Percentiles rank a stretch among this genome's conserved stretches.
phyloP scores from a whole-genome alignment of 139 green algal species.

The Picochlorum sp. region DNA sequence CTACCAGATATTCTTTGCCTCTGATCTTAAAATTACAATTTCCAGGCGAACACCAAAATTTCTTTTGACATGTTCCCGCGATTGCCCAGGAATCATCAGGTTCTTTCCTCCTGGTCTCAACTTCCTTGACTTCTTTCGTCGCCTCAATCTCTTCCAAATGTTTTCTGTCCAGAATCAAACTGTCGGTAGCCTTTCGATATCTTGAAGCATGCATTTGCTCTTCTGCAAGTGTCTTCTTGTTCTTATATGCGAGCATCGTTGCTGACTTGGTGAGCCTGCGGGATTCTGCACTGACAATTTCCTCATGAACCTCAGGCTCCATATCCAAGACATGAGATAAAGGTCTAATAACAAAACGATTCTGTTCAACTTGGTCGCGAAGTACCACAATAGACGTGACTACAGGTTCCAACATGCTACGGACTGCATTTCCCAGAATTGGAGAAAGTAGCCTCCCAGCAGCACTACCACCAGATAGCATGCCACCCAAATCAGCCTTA shows the following conservation, averaged over 20 bases:
- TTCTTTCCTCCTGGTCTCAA: not conserved
- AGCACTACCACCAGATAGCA: conserved; percentile 3
- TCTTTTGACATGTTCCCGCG: conserved; percentile 14
- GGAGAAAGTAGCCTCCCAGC: not conserved
- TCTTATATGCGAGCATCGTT: not conserved
- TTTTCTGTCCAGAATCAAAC: conserved; percentile 2
- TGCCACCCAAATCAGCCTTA: conserved; percentile 37
- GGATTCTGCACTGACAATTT: not conserved
- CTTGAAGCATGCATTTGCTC: conserved; percentile 1
- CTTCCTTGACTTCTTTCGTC: not conserved
- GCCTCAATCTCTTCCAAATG: not conserved
- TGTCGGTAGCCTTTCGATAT: not conserved
- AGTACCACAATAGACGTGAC: conserved; percentile 25
- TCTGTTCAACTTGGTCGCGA: conserved; percentile 30
- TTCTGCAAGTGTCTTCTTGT: not conserved
- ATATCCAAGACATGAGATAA: conserved; percentile 5
- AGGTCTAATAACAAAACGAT: conserved; percentile 25
- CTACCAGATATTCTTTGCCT: conserved; percentile 21
- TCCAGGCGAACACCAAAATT: conserved; percentile 41
- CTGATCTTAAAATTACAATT: conserved; percentile 23
- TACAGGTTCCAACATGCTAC: conserved; percentile 26
- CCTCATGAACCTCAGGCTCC: not conserved
- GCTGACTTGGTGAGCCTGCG: not conserved
- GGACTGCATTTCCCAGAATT: not conserved
- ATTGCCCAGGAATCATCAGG: conserved; percentile 2